Conservation (phyloP, 2,329 filamentous ascomycete species). For the Sordariomycetes sp. region DNA sequence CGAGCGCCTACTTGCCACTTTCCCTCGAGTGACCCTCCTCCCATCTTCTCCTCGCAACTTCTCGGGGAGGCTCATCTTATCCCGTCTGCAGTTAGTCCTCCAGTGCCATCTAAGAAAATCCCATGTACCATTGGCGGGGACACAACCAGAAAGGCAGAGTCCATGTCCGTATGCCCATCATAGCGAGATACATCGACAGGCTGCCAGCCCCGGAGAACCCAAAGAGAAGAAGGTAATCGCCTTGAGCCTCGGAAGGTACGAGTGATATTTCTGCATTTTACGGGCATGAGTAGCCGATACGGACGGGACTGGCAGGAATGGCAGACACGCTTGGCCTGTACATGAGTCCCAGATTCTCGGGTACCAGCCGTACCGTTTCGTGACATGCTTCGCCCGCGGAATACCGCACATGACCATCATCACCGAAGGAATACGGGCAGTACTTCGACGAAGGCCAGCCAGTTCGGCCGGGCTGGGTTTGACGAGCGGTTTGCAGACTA, state of each 20-base stretch:
- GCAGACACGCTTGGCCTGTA: constrained; percentile 21
- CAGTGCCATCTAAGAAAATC: too few species aligned
- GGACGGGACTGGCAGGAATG: constrained; percentile 13
- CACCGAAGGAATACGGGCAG: constrained; percentile 16
- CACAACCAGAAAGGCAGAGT: background rate
- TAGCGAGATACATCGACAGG: constrained; percentile 20
- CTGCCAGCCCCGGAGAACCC: constrained; percentile 15
- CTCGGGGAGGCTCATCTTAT: too few species aligned
- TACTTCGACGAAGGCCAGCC: constrained; percentile 13
- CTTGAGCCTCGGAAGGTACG: constrained; percentile 20
- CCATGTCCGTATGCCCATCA: constrained; percentile 6
- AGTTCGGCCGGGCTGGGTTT: constrained; percentile 20
- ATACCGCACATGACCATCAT: constrained; percentile 12
- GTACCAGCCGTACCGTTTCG: constrained; percentile 21
- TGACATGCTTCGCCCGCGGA: constrained; percentile 13
- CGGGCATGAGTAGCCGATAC: background rate
- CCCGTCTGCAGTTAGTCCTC: too few species aligned
- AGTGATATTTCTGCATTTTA: background rate
- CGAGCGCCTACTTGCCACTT: too few species aligned
- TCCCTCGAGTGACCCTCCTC: too few species aligned
- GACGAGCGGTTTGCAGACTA: constrained; percentile 25
- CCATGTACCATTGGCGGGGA: too few species aligned
- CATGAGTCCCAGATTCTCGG: constrained; percentile 18
- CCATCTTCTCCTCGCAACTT: too few species aligned
- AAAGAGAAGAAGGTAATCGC: constrained; percentile 20